Base-by-base conservation (phyloP, 352 stramenopile genomes). In the Globisporangium abappressorium region DNA sequence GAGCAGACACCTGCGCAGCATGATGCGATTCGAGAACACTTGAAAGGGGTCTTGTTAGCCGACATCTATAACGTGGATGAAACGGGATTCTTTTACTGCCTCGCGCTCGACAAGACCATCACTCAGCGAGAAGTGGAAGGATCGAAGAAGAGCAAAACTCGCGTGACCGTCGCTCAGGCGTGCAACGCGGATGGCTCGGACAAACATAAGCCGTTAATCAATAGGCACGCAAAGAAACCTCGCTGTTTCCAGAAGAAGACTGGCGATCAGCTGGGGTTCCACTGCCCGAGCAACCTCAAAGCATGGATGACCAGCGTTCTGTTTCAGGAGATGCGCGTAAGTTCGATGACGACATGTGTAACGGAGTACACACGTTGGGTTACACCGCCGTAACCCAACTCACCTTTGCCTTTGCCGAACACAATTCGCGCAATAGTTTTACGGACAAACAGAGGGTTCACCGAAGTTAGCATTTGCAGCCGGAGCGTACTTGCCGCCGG, bases 161-260 rank as follows among this genome's bases (percentile, higher is more conserved):
- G 49, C 9, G 49, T 56, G 49, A 30, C 22, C 9, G 11, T 34
- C 22, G 49, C 49, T 33, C 49, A 33, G n/a, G 22, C 11, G 22
- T n/a, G 22, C 9, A 56, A 56, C 9, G 11, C 22, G 0, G 22
- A 56, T 9, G 49, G 22, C 22, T 56, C 11, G n/a, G 49, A n/a
- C 49, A 34, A 34, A 34, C 22, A 22, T 7, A n/a, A 56, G n/a
- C 49, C 49, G 22, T 33, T 56, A 22, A 20, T 34, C 22, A 34
- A 34, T 34, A 1, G 22, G 8, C 49, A 34, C 22, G 22, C 49
- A 2, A 34, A 56, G 22, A 56, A 56, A 0, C 49, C 49, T 18
- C n/a, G 49, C 8, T 56, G n/a, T 34, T 56, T 56, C 49, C 22
- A 34, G 22, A 33, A 56, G 49, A 56, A 56, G 49, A 56, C 49